Evolutionary conservation across 2,329 filamentous ascomycete genomes (phyloP).

Genomic region (Ophiocordyceps unilateralis): DNA sequence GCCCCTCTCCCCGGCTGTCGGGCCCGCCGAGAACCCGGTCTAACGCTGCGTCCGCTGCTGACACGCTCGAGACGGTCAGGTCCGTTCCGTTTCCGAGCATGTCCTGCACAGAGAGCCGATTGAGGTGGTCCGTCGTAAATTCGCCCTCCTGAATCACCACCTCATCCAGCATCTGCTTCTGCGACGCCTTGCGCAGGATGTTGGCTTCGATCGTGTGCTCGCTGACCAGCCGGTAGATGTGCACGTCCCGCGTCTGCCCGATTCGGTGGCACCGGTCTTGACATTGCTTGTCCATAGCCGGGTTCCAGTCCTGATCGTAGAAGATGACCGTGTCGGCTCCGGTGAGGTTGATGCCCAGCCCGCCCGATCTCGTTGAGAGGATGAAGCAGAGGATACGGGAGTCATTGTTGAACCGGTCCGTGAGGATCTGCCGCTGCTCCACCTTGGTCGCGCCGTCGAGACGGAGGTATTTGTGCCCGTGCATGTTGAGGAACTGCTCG

Average conservation of each 20-base stretch:
- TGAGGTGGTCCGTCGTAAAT: constrained; percentile 94
- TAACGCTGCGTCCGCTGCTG: constrained; percentile 67
- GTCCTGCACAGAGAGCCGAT: constrained; percentile 56
- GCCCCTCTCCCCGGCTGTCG: constrained; percentile 41
- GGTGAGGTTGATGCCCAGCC: constrained; percentile 88
- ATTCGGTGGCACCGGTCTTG: constrained; percentile 96
- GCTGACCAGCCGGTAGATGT: constrained; percentile 89
- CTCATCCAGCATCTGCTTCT: constrained; percentile 95
- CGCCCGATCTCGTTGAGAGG: constrained; percentile 82
- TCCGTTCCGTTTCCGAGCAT: constrained; percentile 46
- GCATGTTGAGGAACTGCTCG: constrained; percentile 94
- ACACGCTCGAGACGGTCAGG: constrained; percentile 30
- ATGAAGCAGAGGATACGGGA: constrained; percentile 88
- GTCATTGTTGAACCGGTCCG: constrained; percentile 93
- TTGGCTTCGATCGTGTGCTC: constrained; percentile 96
- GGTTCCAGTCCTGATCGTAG: constrained; percentile 98
- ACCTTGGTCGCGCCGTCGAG: constrained; percentile 94
- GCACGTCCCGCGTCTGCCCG: constrained; percentile 90
- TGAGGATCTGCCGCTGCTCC: constrained; percentile 86
- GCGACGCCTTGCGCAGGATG: constrained; percentile 87
- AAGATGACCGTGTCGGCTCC: constrained; percentile 97
- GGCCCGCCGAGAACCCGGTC: constrained; percentile 68
- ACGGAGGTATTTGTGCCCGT: constrained; percentile 90
- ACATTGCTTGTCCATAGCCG: constrained; percentile 98
- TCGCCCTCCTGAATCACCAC: constrained; percentile 97